These are phyloP conservation scores for Chaetomiaceae sp. DNA, from an alignment of 2,329 filamentous ascomycete genomes.

Conservation along the genomic window DNA sequence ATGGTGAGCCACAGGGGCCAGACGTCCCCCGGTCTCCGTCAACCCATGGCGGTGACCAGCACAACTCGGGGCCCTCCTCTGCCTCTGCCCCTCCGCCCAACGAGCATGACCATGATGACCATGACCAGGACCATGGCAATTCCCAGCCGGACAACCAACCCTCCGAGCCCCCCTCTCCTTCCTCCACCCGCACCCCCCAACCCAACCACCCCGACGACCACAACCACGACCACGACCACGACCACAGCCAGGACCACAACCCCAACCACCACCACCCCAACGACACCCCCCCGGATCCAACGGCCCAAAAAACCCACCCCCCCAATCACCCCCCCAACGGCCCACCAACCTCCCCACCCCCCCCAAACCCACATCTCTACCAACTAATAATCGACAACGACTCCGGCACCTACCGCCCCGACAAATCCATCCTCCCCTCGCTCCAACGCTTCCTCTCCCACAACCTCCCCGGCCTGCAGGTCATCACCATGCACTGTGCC, in stretches of 20 bases:
- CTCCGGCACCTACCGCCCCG: constrained; percentile 86
- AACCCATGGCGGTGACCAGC: too few relatives aligned
- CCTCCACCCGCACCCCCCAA: neutral
- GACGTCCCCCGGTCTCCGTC: too few relatives aligned
- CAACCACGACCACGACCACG: neutral
- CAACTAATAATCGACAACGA: constrained; percentile 94
- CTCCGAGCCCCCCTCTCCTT: too few relatives aligned
- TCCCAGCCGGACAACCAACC: too few relatives aligned
- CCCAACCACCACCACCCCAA: constrained; percentile 25
- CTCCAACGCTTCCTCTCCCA: constrained; percentile 64
- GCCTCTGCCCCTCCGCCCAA: too few relatives aligned
- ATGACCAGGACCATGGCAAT: too few relatives aligned
- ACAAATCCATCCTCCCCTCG: constrained; percentile 67
- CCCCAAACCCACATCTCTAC: constrained; percentile 55
- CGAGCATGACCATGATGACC: too few relatives aligned
- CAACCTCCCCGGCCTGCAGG: constrained; percentile 72
- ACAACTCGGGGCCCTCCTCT: too few relatives aligned
- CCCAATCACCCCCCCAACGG: constrained; percentile 38
- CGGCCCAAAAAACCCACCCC: constrained; percentile 46
- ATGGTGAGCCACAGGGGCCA: too few relatives aligned
- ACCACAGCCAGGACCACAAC: constrained; percentile 21
- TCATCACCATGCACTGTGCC: constrained; percentile 73
- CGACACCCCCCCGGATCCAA: constrained; percentile 22
- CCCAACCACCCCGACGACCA: neutral
- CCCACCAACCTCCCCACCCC: constrained; percentile 41